Evolutionary conservation across 2,329 filamentous ascomycete genomes (phyloP), one percentile per base, ranked within the genome.

Genomic region (Elsinoe perseae): DNA sequence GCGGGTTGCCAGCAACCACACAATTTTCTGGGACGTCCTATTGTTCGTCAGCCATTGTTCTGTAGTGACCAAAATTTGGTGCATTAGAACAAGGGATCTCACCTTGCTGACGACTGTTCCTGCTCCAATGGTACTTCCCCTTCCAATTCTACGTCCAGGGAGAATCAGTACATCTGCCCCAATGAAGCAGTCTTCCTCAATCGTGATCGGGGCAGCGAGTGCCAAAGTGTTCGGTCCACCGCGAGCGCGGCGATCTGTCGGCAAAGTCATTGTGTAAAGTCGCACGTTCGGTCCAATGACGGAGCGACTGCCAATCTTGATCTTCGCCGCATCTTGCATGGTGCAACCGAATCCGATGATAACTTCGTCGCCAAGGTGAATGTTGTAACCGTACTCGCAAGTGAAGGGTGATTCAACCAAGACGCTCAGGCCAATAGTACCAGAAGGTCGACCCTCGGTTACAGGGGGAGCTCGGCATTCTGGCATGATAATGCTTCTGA

Each of bases 381-480:
- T 86, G 69, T 98, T 97, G 73, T 95, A 97, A 0, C 93, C 93
- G 66, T 96, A 96, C 65, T 96, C 90, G 68, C 92, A 96, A 46
- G 80, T 84, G 69, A 98, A 97, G 0, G 92, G 92, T 2, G 87
- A 83, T 65, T 95, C 89, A 23, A 98, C 86, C 40, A 85, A 77
- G 4, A 88, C 85, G 56, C 85, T 82, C 14, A 84, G 80, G n/a
- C 89, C 89, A 4, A 93, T 80, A 21, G 77, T 80, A 56, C 81
- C 87, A 56, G 75, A 2, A 80, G 80, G 62, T 78, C 71, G 4
- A 50, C 32, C n/a, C 82, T 80, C 34, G 25, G 38, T 36, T 36
- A 36, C 82, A 70, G 50, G 52, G 53, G 27, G 18, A 25, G 36
- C 20, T 46, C 61, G 34, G 58, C 79, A 75, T 52, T 82, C 70